phyloP scores from a whole-genome alignment of 768 basidiomycete genomes.

The Rhodotorula toruloides region DNA sequence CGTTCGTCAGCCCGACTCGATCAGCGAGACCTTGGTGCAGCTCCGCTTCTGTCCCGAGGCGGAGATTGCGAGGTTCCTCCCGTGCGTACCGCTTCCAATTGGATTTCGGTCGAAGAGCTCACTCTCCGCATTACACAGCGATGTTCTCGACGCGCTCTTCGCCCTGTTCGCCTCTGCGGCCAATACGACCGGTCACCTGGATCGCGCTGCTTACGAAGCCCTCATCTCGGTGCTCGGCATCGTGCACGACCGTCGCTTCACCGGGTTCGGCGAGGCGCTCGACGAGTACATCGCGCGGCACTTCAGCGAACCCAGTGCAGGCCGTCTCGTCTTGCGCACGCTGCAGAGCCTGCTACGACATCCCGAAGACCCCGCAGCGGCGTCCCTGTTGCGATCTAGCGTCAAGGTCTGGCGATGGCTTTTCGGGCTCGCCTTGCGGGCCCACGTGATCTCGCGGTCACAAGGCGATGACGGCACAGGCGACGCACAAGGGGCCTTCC shows the following conservation, averaged over 20 bases:
- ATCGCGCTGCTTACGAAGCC: slow-evolving; percentile 79
- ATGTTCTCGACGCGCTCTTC: slow-evolving; percentile 90
- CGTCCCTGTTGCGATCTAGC: slow-evolving; percentile 73
- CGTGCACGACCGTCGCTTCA: slow-evolving; percentile 87
- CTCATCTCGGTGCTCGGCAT: slow-evolving; percentile 87
- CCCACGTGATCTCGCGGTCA: slow-evolving; percentile 55
- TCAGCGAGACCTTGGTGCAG: slow-evolving; percentile 68
- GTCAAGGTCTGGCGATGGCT: slow-evolving; percentile 96
- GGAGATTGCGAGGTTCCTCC: slow-evolving; percentile 51
- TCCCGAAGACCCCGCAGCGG: slow-evolving; percentile 65
- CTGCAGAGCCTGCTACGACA: too few species aligned
- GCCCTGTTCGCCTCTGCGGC: slow-evolving; percentile 70
- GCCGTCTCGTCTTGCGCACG: slow-evolving; percentile 70
- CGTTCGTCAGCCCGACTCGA: slow-evolving; percentile 56
- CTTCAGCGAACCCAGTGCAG: slow-evolving; percentile 71
- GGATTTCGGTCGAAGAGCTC: slow-evolving; percentile 48
- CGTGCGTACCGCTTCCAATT: not conserved
- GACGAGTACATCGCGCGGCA: slow-evolving; percentile 84
- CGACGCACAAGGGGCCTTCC: slow-evolving; percentile 78
- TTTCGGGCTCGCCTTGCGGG: slow-evolving; percentile 88
- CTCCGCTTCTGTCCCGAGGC: slow-evolving; percentile 66
- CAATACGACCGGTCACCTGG: slow-evolving; percentile 73
- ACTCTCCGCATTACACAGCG: slow-evolving; percentile 53
- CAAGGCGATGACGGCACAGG: too few species aligned
- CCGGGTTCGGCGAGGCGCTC: slow-evolving; percentile 86